Evolutionary conservation across 2,329 filamentous ascomycete species (phyloP).

Genomic region (Stenocarpella maydis): DNA sequence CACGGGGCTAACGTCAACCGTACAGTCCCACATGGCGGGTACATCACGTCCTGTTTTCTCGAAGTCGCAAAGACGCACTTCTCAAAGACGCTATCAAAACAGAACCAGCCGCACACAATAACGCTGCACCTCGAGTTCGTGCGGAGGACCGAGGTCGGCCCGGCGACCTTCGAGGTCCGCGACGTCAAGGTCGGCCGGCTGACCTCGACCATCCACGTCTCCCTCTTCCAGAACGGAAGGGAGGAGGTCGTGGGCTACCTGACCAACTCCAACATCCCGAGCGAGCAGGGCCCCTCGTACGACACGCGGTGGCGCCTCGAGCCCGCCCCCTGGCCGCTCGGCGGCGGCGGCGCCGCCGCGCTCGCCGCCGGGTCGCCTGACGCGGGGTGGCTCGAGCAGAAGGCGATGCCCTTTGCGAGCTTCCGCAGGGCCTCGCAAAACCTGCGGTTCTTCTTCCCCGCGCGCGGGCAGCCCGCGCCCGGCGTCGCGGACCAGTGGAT

Average conservation of each 20-base stretch:
- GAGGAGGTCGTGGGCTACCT: constrained; percentile 49
- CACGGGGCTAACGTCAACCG: not conserved
- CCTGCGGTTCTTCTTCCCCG: constrained; percentile 44
- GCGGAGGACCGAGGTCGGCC: constrained; percentile 49
- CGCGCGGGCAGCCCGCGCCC: constrained; percentile 29
- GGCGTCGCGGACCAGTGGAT: constrained; percentile 72
- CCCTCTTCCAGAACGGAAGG: constrained; percentile 50
- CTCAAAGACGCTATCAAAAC: constrained; percentile 34
- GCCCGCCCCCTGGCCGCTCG: not conserved
- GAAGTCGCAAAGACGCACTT: constrained; percentile 48
- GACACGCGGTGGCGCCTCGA: constrained; percentile 17
- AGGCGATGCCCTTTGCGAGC: constrained; percentile 33
- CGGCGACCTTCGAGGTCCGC: constrained; percentile 49
- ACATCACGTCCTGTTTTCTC: constrained; percentile 52
- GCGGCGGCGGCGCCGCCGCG: not conserved
- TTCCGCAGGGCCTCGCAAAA: constrained; percentile 42
- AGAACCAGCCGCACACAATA: constrained; percentile 48
- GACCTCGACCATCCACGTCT: constrained; percentile 47
- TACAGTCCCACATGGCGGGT: constrained; percentile 57
- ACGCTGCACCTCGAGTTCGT: constrained; percentile 53
- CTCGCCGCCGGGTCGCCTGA: not conserved
- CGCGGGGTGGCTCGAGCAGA: constrained; percentile 18
- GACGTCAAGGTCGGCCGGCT: constrained; percentile 51
- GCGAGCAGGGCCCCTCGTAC: not conserved
- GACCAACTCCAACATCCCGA: constrained; percentile 45